These are phyloP conservation scores for Podila epigama DNA, from an alignment of 192 early-diverging fungal genomes.

Conservation along the genomic window DNA sequence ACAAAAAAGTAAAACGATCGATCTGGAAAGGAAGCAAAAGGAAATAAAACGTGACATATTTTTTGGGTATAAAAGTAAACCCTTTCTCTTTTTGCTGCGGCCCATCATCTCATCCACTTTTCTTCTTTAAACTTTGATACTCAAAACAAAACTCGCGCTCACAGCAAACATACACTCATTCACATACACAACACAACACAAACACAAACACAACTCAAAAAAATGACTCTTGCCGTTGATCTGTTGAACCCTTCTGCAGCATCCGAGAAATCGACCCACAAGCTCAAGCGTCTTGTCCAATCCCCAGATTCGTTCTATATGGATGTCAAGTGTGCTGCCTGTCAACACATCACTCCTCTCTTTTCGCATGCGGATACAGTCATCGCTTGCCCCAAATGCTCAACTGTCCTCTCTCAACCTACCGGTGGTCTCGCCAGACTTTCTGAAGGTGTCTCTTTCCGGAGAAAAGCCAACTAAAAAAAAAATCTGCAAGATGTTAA, in stretches of 20 bases:
- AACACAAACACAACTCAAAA: background rate
- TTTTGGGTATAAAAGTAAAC: too few species aligned
- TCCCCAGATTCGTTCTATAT: slow-evolving; percentile 96
- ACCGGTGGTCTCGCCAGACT: slow-evolving; percentile 88
- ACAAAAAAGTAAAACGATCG: too few species aligned
- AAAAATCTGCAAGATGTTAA: background rate
- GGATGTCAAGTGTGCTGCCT: slow-evolving; percentile 96
- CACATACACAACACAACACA: background rate
- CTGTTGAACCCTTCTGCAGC: slow-evolving; percentile 90
- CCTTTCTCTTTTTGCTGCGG: too few species aligned
- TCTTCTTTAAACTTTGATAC: too few species aligned
- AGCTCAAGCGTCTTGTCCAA: slow-evolving; percentile 69
- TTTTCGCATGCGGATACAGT: slow-evolving; percentile 94
- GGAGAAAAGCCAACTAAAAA: slow-evolving; percentile 78
- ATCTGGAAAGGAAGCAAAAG: too few species aligned
- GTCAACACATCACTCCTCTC: slow-evolving; percentile 88
- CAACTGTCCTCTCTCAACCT: slow-evolving; percentile 88
- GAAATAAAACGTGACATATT: too few species aligned
- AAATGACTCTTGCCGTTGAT: slow-evolving; percentile 82
- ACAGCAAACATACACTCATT: too few species aligned
- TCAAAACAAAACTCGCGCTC: too few species aligned
- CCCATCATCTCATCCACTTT: too few species aligned
- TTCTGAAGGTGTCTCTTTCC: slow-evolving; percentile 81
- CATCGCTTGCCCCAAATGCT: slow-evolving; percentile 83
- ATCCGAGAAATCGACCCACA: slow-evolving; percentile 73